Evolutionary conservation across 768 basidiomycete genomes (phyloP), one percentile per base, ranked within the genome.

Genomic region (Lactarius hengduanensis): DNA sequence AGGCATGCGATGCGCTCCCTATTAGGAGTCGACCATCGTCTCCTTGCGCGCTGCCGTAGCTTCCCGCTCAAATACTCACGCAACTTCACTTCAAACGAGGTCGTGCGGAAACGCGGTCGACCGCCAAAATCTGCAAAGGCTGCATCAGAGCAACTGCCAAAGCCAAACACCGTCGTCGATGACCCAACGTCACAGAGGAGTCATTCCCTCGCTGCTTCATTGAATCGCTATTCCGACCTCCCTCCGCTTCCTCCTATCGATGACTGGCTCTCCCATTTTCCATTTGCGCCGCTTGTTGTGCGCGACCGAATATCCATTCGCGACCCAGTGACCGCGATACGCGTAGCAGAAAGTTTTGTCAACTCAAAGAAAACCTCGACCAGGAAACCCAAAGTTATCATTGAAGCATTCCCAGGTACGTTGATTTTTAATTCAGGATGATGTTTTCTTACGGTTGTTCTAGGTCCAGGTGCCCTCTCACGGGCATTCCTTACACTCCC

Each of bases 341-440:
- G 69, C 50, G 69, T 91, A 0, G 90, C 89, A 3, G 78, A 86
- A 4, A 78, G 82, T 0, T 87, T 89, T 61, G 34, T 77, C 3
- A 57, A 54, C 15, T 67, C 63, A 2, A 59, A 69, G 47, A 61
- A 65, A 34, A 67, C 63, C 20, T 59, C 60, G 5, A 63, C 63
- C 3, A 67, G 69, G 4, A 63, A 68, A 3, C 72, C 71, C 60
- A 87, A 86, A 72, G 78, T 89, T 0, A 76, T 96, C 22, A 79
- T 96, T 16, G 94, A 96, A 71, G 85, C 89, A 6, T 94, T 86
- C 76, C 87, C 94, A 41, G 94, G 94, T 91, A 68, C 22, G 50
- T 59, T 81, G 68, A n/a, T 20, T 13, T 60, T 58, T 22, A 56
- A 16, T 3, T 9, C n/a, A 30, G 43, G 16, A 16, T 34, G n/a